Conservation (phyloP, 768 basidiomycete genomes). For the Boletus speciosus region DNA sequence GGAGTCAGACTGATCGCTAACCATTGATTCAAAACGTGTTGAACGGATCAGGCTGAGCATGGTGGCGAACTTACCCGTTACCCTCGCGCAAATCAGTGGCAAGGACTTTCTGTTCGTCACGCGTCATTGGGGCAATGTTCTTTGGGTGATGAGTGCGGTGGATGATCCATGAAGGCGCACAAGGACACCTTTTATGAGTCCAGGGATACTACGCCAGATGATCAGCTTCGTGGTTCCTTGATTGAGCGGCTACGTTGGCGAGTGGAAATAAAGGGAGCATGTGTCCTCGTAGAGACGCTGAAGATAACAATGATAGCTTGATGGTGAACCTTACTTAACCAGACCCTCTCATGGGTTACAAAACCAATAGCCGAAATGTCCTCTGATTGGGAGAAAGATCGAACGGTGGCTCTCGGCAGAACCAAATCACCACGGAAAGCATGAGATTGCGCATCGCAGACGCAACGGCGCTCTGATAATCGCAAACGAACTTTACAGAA, state of each 20-base stretch:
- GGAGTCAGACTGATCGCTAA: background rate
- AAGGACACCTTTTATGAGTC: constrained; percentile 14
- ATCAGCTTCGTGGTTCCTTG: constrained; percentile 4
- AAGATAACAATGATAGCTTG: constrained; percentile 10
- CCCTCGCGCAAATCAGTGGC: background rate
- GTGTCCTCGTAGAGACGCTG: constrained; percentile 8
- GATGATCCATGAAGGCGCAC: background rate
- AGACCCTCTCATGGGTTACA: background rate
- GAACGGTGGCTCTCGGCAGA: no score
- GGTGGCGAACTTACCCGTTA: background rate
- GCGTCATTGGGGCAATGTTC: background rate
- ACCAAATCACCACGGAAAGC: background rate
- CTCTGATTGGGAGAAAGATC: background rate
- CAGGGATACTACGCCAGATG: constrained; percentile 2
- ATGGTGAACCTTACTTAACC: background rate
- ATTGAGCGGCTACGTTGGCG: constrained; percentile 6
- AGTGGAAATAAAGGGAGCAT: constrained; percentile 1
- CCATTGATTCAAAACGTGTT: background rate
- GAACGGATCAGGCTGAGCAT: background rate
- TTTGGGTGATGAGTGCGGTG: background rate
- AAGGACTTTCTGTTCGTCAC: background rate
- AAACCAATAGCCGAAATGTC: background rate
- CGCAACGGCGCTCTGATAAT: background rate
- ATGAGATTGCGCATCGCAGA: background rate
- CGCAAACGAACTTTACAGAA: background rate